phyloP scores from a whole-genome alignment of 768 basidiomycete genomes.

The Pisolithus microcarpus region DNA sequence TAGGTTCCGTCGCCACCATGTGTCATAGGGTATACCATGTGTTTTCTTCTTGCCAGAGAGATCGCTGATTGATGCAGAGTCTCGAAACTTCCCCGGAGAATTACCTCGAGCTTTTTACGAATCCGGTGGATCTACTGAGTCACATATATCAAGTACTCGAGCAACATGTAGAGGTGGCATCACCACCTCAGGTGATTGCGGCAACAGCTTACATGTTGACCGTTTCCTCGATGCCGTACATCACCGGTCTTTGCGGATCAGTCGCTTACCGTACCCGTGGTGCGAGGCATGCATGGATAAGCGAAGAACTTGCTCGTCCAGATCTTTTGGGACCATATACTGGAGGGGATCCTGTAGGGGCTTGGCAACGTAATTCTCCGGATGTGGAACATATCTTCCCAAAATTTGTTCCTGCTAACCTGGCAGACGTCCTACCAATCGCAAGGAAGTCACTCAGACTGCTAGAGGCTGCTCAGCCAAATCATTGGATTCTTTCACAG shows the following conservation, averaged over 20 bases:
- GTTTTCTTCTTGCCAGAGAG: not conserved
- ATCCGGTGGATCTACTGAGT: conserved; percentile 49
- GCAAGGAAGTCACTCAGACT: conserved; percentile 66
- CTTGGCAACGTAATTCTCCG: conserved; percentile 34
- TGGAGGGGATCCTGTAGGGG: conserved; percentile 31
- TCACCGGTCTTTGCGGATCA: conserved; percentile 49
- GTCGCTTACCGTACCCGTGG: conserved; percentile 41
- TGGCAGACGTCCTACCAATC: conserved; percentile 48
- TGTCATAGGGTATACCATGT: conserved; percentile 48
- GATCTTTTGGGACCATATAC: conserved; percentile 15
- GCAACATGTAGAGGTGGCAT: conserved; percentile 46
- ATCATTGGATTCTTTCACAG: conserved; percentile 50
- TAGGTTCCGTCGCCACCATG: conserved; percentile 48
- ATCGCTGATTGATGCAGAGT: conserved; percentile 12
- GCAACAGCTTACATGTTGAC: conserved; percentile 65
- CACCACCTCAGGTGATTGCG: conserved; percentile 42
- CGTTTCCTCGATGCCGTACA: conserved; percentile 53
- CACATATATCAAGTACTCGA: conserved; percentile 53
- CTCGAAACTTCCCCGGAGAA: conserved; percentile 27
- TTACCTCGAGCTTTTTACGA: conserved; percentile 38
- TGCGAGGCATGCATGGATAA: conserved; percentile 22
- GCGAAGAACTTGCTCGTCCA: conserved; percentile 8
- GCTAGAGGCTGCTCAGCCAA: conserved; percentile 55
- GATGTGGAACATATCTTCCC: conserved; percentile 46
- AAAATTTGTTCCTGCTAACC: conserved; percentile 48